A percentile compares a stretch with the other conserved stretches of the same genome.
phyloP scores from a whole-genome alignment of 495 filamentous ascomycete genomes.

The Neurospora sp. region DNA sequence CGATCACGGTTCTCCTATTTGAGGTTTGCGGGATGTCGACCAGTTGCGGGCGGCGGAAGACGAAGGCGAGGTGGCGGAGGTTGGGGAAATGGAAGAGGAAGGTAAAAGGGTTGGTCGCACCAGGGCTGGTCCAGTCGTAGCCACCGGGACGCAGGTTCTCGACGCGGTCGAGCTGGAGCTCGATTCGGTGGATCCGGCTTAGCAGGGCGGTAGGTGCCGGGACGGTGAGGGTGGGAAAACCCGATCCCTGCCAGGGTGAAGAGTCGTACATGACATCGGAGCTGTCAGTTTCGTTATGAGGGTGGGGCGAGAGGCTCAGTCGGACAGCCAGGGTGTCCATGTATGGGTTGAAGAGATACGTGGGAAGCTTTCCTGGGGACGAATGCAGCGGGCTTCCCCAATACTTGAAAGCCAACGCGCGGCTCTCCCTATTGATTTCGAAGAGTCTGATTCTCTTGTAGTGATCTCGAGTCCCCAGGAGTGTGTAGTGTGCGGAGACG shows the following conservation, averaged over 20 bases:
- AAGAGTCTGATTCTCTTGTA: neutral
- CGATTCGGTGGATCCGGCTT: neutral
- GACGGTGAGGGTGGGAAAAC: neutral
- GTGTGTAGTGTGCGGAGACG: neutral
- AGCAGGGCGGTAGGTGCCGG: neutral
- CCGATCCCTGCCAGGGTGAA: neutral
- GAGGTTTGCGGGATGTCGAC: neutral
- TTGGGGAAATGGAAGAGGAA: neutral
- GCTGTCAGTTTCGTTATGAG: neutral
- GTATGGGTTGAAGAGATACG: neutral
- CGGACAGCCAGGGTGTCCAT: neutral
- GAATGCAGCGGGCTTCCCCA: neutral
- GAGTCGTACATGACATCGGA: neutral
- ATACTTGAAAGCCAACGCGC: neutral
- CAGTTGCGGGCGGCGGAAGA: neutral
- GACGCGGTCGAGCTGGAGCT: neutral
- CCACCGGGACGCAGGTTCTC: neutral
- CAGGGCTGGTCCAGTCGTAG: neutral
- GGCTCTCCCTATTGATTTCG: neutral
- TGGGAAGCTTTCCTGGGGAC: neutral
- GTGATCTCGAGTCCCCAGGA: neutral
- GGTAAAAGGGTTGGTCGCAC: neutral
- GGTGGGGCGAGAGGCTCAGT: neutral
- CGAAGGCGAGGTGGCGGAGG: neutral
- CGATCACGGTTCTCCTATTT: neutral